Percentiles rank a stretch among this genome's conserved stretches.
Evolutionary conservation across 1,139 yeast species (phyloP).

Genomic region (Blastobotrys niveus): DNA sequence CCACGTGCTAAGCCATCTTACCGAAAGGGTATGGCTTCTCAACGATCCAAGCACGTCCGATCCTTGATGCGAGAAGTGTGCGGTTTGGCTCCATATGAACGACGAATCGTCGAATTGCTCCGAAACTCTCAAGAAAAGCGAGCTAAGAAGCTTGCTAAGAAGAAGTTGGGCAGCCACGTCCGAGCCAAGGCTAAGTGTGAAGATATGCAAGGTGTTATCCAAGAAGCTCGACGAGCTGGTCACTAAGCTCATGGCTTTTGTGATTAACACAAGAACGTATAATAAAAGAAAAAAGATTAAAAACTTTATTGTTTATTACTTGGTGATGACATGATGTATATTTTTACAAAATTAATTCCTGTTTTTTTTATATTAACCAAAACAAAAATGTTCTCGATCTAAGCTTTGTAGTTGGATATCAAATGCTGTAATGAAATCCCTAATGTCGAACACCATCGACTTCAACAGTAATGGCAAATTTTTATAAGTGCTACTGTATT

Average conservation of each 20-base stretch:
- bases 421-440: no score
- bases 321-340: constrained; percentile 4
- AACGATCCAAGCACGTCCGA: constrained; percentile 96
- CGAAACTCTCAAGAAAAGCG: constrained; percentile 99
- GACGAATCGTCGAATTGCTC: constrained; percentile 98
- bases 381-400: no score
- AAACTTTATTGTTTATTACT: background rate
- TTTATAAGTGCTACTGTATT: no score
- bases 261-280: background rate
- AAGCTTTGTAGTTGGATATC: no score
- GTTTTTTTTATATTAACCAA: no score
- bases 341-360: background rate
- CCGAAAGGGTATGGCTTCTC: constrained; percentile 95
- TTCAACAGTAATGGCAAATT: no score
- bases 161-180: constrained; percentile 99
- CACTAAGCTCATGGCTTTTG: constrained; percentile 20
- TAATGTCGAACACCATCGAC: no score
- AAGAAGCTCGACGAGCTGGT: constrained; percentile 82
- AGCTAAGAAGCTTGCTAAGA: constrained; percentile 99
- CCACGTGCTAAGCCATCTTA: constrained; percentile 91
- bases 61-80: constrained; percentile 94
- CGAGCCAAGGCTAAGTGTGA: constrained; percentile 99
- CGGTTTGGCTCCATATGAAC: constrained; percentile 99
- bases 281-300: background rate
- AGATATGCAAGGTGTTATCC: constrained; percentile 94